Conservation (phyloP, 208 protist species). For the Porcisia hertigi region DNA sequence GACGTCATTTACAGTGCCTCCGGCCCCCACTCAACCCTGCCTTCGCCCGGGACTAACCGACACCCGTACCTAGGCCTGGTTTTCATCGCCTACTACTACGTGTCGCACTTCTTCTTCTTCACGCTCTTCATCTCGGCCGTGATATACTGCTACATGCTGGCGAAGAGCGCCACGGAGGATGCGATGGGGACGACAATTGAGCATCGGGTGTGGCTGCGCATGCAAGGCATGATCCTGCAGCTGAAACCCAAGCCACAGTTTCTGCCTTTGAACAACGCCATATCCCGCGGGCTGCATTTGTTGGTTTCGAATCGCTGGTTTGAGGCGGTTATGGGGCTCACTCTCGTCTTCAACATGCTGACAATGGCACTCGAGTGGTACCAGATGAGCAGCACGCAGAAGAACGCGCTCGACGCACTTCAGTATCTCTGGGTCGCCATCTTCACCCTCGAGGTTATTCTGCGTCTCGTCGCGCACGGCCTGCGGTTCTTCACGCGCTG, state of each 20-base stretch:
- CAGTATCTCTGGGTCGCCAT: conserved; percentile 88
- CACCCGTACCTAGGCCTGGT: conserved; percentile 81
- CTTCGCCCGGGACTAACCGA: conserved; percentile 50
- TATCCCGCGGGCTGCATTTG: conserved; percentile 64
- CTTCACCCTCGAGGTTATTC: conserved; percentile 86
- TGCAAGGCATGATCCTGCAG: conserved; percentile 73
- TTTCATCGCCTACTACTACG: conserved; percentile 91
- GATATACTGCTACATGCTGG: conserved; percentile 89
- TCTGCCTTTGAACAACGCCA: conserved; percentile 52
- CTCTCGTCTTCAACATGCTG: conserved; percentile 79
- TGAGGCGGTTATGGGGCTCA: conserved; percentile 67
- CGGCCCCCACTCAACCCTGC: conserved; percentile 61
- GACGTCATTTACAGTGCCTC: conserved; percentile 85
- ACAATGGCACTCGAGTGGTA: conserved; percentile 91
- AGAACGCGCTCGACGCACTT: conserved; percentile 48
- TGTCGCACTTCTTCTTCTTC: conserved; percentile 89
- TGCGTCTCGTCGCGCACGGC: conserved; percentile 79
- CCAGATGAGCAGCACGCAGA: conserved; percentile 51
- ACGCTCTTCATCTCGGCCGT: conserved; percentile 88
- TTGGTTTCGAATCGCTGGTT: conserved; percentile 56
- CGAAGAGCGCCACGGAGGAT: conserved; percentile 67
- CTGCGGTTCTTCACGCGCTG: conserved; percentile 76
- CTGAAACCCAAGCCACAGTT: conserved; percentile 62
- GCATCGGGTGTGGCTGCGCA: conserved; percentile 81
- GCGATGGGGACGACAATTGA: conserved; percentile 64